Evolutionary conservation across 257 asterid species (phyloP).

Genomic region (Echites panduratus): DNA sequence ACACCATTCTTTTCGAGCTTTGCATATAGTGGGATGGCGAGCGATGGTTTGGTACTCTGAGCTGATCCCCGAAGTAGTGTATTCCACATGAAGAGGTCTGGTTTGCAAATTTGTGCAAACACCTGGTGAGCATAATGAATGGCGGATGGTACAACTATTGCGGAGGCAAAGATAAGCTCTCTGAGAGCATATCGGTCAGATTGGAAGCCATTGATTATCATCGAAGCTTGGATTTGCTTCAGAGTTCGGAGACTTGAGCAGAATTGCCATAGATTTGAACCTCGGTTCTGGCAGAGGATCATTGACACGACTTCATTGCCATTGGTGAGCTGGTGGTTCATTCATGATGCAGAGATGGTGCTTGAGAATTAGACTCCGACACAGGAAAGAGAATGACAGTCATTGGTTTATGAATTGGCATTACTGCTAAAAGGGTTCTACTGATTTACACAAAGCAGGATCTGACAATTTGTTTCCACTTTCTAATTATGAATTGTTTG

Average conservation of each 20-base stretch:
- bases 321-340: no score
- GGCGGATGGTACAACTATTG: not conserved
- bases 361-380: no score
- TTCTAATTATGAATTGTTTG: no score
- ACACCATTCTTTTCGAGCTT: constrained; percentile 38
- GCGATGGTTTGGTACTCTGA: constrained; percentile 51
- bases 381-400: no score
- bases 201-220: constrained; percentile 40
- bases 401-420: no score
- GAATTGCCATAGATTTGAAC: constrained; percentile 38
- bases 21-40: constrained; percentile 37
- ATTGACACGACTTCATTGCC: constrained; percentile 17
- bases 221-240: constrained; percentile 42
- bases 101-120: constrained; percentile 56
- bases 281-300: constrained; percentile 33
- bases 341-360: no score
- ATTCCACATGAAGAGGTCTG: constrained; percentile 67
- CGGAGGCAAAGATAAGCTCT: constrained; percentile 26
- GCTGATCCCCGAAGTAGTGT: constrained; percentile 76
- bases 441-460: no score
- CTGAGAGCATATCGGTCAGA: constrained; percentile 31
- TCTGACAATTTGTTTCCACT: no score
- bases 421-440: no score
- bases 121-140: constrained; percentile 29
- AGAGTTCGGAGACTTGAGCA: constrained; percentile 42